Base-by-base conservation (phyloP, 2,329 filamentous ascomycete species). In the Fusarium tanahbumbuense region DNA sequence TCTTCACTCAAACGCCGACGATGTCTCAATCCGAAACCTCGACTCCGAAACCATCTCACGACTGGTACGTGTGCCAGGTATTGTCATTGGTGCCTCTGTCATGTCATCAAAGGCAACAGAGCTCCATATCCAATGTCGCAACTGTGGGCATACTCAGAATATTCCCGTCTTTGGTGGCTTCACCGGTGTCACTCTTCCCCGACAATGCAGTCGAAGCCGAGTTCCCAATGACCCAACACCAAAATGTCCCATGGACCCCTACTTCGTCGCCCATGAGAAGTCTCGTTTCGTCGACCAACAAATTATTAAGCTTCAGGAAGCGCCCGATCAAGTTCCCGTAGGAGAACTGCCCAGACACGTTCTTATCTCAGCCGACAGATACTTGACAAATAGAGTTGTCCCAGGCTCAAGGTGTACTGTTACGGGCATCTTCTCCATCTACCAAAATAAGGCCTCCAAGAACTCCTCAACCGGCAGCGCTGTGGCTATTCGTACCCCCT, bases 361-460 rank as follows among this genome's bases (percentile, higher is more conserved):
- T 47, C 88, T 98, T 67, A 93, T 99, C 66, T 97, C 94, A 0
- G 96, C 96, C n/a, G 96, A 99, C 78, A 89, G 96, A 56, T 98
- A 98, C 77, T 85, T 99, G 48, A 96, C 95, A 13, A 99, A 99
- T 78, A 89, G 94, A 54, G 96, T 99, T 5, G 94, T 99, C 6
- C 96, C 96, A 8, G 96, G 96, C 30, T 97, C 95, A 53, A 88
- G 95, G 78, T 99, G 96, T 79, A 97, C 94, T 5, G 87, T 99
- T 20, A 98, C 96, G 88, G 96, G 96, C 22, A 93, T 99, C 34
- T 99, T 98, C 83, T 98, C 95, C 30, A 98, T 98, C 76, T 99
- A 98, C 80, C 93, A 98, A 79, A 92, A 91, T 74, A 98, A 98
- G 80, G 92, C 91, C 42, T 91, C 89, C 44, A 97, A 94, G 80